A percentile compares a stretch with the other conserved stretches of the same genome.
Conservation (phyloP, 108 stramenopile species). For the Nitzschia inconspicua region DNA sequence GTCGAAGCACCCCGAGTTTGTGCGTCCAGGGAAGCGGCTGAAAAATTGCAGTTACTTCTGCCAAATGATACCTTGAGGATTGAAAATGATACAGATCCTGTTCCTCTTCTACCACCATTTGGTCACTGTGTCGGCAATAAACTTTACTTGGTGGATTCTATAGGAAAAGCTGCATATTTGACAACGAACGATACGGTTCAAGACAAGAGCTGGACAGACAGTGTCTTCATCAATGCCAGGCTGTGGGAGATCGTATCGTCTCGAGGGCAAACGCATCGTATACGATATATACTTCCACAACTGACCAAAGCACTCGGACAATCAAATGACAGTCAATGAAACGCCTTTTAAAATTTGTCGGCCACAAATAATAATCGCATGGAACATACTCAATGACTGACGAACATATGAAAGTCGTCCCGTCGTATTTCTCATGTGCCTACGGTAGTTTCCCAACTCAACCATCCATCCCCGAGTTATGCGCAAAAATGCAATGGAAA, state of each 20-base stretch:
- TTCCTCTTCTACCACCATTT: constrained; percentile 49
- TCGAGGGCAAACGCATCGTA: constrained; percentile 13
- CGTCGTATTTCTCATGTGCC: no score
- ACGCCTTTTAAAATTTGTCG: no score
- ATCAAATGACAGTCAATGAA: no score
- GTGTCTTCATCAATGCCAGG: constrained; percentile 36
- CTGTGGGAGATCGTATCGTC: constrained; percentile 18
- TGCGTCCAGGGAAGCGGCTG: constrained; percentile 22
- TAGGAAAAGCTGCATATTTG: constrained; percentile 13
- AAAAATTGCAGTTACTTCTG: constrained; percentile 22
- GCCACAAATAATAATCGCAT: no score
- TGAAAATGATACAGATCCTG: constrained; percentile 52
- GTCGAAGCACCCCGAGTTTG: constrained; percentile 58
- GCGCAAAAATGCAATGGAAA: no score
- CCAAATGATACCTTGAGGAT: constrained; percentile 51
- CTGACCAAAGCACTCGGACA: no score
- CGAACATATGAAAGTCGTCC: no score
- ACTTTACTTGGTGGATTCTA: constrained; percentile 9
- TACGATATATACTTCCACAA: no score
- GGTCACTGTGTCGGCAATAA: constrained; percentile 48
- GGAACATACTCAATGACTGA: no score
- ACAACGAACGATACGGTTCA: constrained; percentile 17
- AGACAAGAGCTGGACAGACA: constrained; percentile 31
- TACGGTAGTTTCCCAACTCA: no score
- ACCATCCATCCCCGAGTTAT: no score